Conservation (phyloP, 164 flowering plant species). For the Vitis vinifera region DNA sequence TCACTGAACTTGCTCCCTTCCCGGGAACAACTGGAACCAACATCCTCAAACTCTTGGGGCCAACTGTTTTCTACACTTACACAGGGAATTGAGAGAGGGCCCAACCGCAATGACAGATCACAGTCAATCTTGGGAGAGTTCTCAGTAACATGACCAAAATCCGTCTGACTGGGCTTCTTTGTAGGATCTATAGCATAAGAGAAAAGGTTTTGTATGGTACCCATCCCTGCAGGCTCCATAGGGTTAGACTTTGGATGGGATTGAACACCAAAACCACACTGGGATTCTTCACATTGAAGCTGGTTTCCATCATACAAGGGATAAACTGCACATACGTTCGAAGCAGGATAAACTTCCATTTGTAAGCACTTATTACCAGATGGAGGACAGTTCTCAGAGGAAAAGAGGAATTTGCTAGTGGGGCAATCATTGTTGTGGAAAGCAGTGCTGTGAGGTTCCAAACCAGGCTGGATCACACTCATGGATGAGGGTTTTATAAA, state of each 20-base stretch:
- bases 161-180: background rate
- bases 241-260: background rate
- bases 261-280: background rate
- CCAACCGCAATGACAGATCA: conserved; percentile 41
- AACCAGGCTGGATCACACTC: background rate
- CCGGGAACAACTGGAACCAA: conserved; percentile 2
- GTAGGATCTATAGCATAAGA: background rate
- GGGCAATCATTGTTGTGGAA: background rate
- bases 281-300: conserved; percentile 5
- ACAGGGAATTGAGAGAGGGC: conserved; percentile 18
- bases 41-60: conserved; percentile 7
- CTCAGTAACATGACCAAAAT: background rate
- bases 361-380: background rate
- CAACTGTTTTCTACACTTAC: background rate
- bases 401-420: conserved; percentile 4
- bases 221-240: conserved; percentile 7
- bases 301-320: conserved; percentile 23
- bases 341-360: conserved; percentile 1
- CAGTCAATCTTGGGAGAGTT: conserved; percentile 10
- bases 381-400: background rate
- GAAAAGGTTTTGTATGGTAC: background rate
- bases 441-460: background rate
- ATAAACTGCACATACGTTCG: conserved; percentile 12
- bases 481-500: background rate
- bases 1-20: conserved; percentile 7